Conservation (phyloP, 164 flowering plant genomes). For the Malania oleifera region DNA sequence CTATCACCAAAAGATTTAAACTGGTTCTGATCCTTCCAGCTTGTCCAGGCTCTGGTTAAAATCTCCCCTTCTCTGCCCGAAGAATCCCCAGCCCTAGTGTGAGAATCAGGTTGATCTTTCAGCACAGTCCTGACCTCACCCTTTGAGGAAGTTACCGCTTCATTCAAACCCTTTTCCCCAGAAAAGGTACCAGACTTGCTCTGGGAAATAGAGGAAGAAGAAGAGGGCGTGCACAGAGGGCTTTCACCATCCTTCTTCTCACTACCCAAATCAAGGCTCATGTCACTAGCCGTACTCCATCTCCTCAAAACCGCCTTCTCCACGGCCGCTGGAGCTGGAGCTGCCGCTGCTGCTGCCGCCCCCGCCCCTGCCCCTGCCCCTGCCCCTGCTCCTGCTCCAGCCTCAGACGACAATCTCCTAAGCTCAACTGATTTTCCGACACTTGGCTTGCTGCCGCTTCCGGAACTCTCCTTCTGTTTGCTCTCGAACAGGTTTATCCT, state of each 20-base stretch:
- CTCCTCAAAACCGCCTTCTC: slow-evolving; percentile 79
- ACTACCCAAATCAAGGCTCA: slow-evolving; percentile 66
- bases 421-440: slow-evolving; percentile 56
- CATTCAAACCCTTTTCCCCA: slow-evolving; percentile 15
- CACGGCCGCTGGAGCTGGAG: slow-evolving; percentile 27
- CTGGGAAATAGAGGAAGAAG: slow-evolving; percentile 29
- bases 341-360: slow-evolving; percentile 21
- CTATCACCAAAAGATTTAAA: slow-evolving; percentile 21
- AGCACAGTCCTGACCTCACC: slow-evolving; percentile 24
- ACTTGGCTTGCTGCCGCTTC: slow-evolving; percentile 50
- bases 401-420: slow-evolving; percentile 71
- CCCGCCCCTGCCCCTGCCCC: too few species aligned
- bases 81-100: slow-evolving; percentile 6
- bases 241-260: slow-evolving; percentile 66
- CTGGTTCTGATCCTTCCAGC: slow-evolving; percentile 29
- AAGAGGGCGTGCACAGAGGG: slow-evolving; percentile 48
- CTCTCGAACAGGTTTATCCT: slow-evolving; percentile 85
- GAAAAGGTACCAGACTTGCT: slow-evolving; percentile 19
- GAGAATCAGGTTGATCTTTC: slow-evolving; percentile 25
- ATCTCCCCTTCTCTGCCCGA: slow-evolving; percentile 22
- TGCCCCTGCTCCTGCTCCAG: too few species aligned
- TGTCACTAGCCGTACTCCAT: slow-evolving; percentile 95
- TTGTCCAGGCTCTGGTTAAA: background rate
- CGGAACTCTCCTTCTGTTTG: slow-evolving; percentile 72
- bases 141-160: slow-evolving; percentile 21